phyloP scores from a whole-genome alignment of 768 basidiomycete species.

The Suillus hirtellus region DNA sequence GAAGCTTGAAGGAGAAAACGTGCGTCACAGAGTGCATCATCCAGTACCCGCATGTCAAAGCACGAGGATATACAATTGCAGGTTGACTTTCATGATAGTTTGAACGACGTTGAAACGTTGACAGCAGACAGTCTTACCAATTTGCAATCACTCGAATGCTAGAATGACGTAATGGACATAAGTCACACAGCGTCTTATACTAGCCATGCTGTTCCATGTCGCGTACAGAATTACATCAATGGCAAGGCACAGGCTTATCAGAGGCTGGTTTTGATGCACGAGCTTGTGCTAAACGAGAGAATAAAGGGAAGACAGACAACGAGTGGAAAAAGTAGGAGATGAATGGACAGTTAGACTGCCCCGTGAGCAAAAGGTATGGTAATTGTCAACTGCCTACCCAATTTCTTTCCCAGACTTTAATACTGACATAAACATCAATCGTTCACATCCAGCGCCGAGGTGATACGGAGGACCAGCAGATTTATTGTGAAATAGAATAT shows the following conservation, averaged over 20 bases:
- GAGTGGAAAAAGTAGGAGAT: conserved; percentile 68
- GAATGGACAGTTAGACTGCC: too few species aligned
- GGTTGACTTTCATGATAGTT: conserved; percentile 35
- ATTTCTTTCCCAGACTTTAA: too few species aligned
- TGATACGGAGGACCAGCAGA: conserved; percentile 69
- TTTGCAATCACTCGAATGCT: conserved; percentile 59
- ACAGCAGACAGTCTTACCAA: conserved; percentile 19
- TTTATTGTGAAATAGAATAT: conserved; percentile 92
- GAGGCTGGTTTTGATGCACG: conserved; percentile 94
- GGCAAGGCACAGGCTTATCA: conserved; percentile 72
- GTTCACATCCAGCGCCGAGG: conserved; percentile 86
- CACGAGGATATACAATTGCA: conserved; percentile 68
- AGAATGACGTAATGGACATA: conserved; percentile 43
- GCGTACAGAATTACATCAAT: conserved; percentile 51
- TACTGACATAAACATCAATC: conserved; percentile 49
- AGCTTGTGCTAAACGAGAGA: conserved; percentile 61
- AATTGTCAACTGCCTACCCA: too few species aligned
- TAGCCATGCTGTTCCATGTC: conserved; percentile 6
- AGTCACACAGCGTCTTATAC: neutral
- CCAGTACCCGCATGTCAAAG: conserved; percentile 86
- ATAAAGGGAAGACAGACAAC: conserved; percentile 66
- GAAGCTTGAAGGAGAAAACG: conserved; percentile 62
- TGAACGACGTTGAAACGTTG: neutral
- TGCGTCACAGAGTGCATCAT: conserved; percentile 68
- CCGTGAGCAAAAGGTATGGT: too few species aligned